Evolutionary conservation across 1,284 basidiomycete species (phyloP).

Genomic region (Cystobasidium slooffiae): DNA sequence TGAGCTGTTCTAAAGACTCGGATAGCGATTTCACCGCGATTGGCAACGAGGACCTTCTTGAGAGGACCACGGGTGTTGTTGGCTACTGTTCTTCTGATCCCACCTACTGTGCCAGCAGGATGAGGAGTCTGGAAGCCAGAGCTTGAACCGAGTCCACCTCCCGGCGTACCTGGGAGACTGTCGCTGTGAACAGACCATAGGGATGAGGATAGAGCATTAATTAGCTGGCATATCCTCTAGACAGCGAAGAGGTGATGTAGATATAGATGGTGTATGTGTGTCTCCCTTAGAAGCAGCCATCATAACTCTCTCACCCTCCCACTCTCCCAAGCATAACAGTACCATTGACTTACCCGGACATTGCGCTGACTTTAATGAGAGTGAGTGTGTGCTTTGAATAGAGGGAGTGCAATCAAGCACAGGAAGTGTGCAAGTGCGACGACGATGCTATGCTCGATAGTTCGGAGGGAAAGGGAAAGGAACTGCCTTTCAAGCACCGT

Average conservation of each 20-base stretch:
- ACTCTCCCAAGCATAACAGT: neutral
- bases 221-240: neutral
- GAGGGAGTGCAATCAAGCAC: no score
- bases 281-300: no score
- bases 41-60: conserved; percentile 68
- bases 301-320: no score
- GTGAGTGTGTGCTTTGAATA: no score
- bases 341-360: conserved; percentile 16
- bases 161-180: conserved; percentile 45
- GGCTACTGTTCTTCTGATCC: conserved; percentile 34
- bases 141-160: conserved; percentile 37
- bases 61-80: conserved; percentile 35
- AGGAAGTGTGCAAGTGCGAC: neutral
- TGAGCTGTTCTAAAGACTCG: conserved; percentile 98
- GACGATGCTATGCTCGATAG: no score
- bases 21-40: conserved; percentile 98
- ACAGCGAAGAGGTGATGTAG: neutral
- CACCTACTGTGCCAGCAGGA: conserved; percentile 37
- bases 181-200: conserved; percentile 4
- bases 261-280: neutral
- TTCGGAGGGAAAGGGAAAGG: no score
- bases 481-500: no score
- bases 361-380: neutral
- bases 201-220: neutral
- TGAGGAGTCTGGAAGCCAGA: conserved; percentile 32